Conservation (phyloP, 2,329 filamentous ascomycete genomes). For the Penicillium sp. region DNA sequence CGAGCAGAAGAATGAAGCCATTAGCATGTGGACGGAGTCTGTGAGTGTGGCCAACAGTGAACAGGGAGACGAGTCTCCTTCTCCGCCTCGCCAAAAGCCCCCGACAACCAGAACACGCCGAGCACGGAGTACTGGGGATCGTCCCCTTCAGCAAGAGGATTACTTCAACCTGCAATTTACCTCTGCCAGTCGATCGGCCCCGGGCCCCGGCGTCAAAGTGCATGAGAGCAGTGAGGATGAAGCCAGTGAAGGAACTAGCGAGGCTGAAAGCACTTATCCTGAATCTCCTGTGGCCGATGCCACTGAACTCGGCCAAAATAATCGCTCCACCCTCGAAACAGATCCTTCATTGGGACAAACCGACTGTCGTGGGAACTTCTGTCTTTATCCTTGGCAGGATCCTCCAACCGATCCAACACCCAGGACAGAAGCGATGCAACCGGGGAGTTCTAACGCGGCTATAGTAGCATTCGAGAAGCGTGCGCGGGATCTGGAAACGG, state of each 20-base stretch:
- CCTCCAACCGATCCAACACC: conserved; percentile 28
- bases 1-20: conserved; percentile 50
- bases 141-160: conserved; percentile 28
- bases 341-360: conserved; percentile 19
- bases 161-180: conserved; percentile 30
- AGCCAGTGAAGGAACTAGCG: conserved; percentile 41
- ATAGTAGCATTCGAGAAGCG: conserved; percentile 49
- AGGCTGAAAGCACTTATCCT: conserved; percentile 25
- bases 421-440: conserved; percentile 39
- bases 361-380: conserved; percentile 27
- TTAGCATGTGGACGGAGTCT: conserved; percentile 50
- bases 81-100: conserved; percentile 18
- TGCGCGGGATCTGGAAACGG: conserved; percentile 49
- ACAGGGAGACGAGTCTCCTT: conserved; percentile 27
- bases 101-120: conserved; percentile 35
- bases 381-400: conserved; percentile 49
- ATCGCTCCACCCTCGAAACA: conserved; percentile 17
- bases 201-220: conserved; percentile 49
- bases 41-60: conserved; percentile 47
- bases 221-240: conserved; percentile 43
- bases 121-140: conserved; percentile 44
- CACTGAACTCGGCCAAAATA: conserved; percentile 21
- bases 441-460: conserved; percentile 51
- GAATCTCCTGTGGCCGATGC: conserved; percentile 27
- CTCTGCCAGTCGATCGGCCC: conserved; percentile 40